Percentiles rank a stretch among this genome's conserved stretches.
phyloP scores from a whole-genome alignment of 2,329 filamentous ascomycete genomes.

The Colletotrichum agaves region DNA sequence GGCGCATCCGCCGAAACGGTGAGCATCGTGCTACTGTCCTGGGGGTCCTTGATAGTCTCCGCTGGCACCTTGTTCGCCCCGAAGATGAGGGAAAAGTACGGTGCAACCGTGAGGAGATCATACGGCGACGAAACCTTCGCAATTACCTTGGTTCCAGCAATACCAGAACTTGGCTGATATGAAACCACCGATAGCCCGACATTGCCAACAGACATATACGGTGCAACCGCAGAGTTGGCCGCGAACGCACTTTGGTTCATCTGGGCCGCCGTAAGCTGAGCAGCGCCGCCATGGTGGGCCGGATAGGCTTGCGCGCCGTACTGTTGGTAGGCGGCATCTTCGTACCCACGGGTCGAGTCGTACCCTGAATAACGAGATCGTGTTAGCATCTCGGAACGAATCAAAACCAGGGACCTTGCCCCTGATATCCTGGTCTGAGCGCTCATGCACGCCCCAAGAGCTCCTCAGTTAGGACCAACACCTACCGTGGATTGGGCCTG shows the following conservation, averaged over 20 bases:
- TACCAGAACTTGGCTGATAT: slow-evolving; percentile 75
- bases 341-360: slow-evolving; percentile 69
- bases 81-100: slow-evolving; percentile 76
- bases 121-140: slow-evolving; percentile 81
- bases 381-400: background rate
- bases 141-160: slow-evolving; percentile 75
- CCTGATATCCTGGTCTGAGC: too few relatives aligned
- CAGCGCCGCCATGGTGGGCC: slow-evolving; percentile 52
- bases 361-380: slow-evolving; percentile 56
- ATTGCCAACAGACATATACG: slow-evolving; percentile 68
- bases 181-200: slow-evolving; percentile 69
- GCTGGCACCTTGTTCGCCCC: slow-evolving; percentile 77
- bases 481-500: slow-evolving; percentile 85
- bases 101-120: slow-evolving; percentile 71
- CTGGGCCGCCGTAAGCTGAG: slow-evolving; percentile 60
- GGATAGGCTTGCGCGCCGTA: slow-evolving; percentile 61
- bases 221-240: slow-evolving; percentile 71
- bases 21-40: slow-evolving; percentile 72
- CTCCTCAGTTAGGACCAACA: slow-evolving; percentile 42
- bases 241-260: slow-evolving; percentile 67
- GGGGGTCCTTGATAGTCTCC: slow-evolving; percentile 70
- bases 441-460: too few relatives aligned
- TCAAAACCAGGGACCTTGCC: too few relatives aligned
- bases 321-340: slow-evolving; percentile 65
- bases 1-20: slow-evolving; percentile 79